Evolutionary conservation across 2,329 filamentous ascomycete genomes (phyloP), one percentile per base, ranked within the genome.

Genomic region (Pseudonectria foliicola): DNA sequence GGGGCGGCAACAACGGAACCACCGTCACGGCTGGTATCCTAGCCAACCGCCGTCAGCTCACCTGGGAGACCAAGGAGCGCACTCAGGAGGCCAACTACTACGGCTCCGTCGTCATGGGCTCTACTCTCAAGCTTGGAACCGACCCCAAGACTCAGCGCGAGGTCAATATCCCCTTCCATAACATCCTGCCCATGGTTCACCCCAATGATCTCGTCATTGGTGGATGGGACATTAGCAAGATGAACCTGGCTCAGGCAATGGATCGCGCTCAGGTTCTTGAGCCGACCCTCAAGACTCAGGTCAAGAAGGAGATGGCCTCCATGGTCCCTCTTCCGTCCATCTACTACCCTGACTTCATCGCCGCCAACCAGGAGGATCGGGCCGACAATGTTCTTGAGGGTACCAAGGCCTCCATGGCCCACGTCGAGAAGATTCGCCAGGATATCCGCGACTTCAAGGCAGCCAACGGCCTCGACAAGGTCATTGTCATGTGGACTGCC

Each of bases 301-400:
- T 98, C 53, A 82, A 80, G 66, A 95, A 96, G 75, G 86, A 96
- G 68, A 90, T 96, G 88, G 70, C 80, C 42, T 70, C 72, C 52
- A 85, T 96, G 80, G 80, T 82, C 52, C 92, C 92, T 21, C 77
- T 96, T 45, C 90, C 88, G 15, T 90, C 85, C 64, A 84, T 96
- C 67, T 98, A 98, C 77, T 98, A 98, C 64, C 92, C 92, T 2
- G 92, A 96, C 66, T 98, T 98, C 72, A 98, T 98, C 57, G 92
- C 92, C 48, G 85, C 92, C 60, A 98, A 98, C 71, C 92, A 98
- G 69, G 89, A 92, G 63, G 88, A 89, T 57, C 85, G 92, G 55
- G 92, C 90, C 47, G 88, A 98, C 68, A 96, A 98, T 55, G 56
- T 94, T 44, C 63, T 96, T 31, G 68, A 83, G 44, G 92, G 92